A percentile compares a stretch with the other conserved stretches of the same genome.
These are phyloP conservation scores for Neocucurbitaria cava DNA, from an alignment of 2,329 filamentous ascomycete genomes.

Conservation along the genomic window DNA sequence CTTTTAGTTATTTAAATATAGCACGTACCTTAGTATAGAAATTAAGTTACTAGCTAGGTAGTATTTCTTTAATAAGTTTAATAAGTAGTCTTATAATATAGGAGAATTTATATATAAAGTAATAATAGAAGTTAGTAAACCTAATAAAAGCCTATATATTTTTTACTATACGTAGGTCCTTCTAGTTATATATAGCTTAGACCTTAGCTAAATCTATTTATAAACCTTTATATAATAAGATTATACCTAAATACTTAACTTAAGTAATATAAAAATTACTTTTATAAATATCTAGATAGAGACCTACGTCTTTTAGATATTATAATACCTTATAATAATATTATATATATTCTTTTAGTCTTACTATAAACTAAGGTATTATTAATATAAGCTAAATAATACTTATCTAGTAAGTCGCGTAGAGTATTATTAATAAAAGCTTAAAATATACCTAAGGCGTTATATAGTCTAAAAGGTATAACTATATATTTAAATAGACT, in stretches of 20 bases:
- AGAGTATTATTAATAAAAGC: conserved; percentile 10
- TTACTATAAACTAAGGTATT: not conserved
- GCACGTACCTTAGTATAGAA: no score
- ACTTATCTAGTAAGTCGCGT: not conserved
- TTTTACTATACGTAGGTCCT: conserved; percentile 17
- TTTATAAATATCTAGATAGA: conserved; percentile 8
- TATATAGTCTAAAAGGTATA: conserved; percentile 8
- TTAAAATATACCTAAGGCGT: conserved; percentile 3
- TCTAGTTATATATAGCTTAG: conserved; percentile 26
- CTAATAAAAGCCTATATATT: conserved; percentile 37
- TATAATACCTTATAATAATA: conserved; percentile 3
- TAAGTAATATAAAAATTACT: no score
- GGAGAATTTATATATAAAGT: conserved; percentile 32
- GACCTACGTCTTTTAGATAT: not conserved
- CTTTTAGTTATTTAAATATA: conserved; percentile 16
- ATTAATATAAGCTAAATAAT: not conserved
- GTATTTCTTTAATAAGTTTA: not conserved
- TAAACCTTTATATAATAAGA: conserved; percentile 1
- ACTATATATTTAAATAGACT: conserved; percentile 11
- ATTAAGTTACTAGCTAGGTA: no score
- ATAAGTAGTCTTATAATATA: conserved; percentile 6
- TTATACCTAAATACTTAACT: conserved; percentile 13
- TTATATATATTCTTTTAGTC: not conserved
- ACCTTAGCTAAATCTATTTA: conserved; percentile 11
- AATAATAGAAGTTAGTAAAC: conserved; percentile 44